Percentiles rank a stretch among this genome's conserved stretches.
Conservation (phyloP, 2,329 filamentous ascomycete genomes). For the Coleophoma eucalyptorum region DNA sequence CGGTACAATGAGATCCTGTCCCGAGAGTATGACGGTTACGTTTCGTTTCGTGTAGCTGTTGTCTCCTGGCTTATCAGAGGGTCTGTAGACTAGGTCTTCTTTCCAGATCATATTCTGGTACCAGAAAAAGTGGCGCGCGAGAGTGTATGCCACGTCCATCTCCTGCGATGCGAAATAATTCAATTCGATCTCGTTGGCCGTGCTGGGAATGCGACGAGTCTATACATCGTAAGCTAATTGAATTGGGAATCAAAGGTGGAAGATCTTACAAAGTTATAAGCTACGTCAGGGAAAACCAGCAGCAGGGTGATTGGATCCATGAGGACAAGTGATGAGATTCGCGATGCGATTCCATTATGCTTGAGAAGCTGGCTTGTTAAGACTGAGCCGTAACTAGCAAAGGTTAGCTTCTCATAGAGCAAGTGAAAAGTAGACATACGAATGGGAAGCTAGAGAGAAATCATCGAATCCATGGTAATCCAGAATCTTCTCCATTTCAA, state of each 20-base stretch:
- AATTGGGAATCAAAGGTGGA: background rate
- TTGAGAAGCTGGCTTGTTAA: conserved; percentile 50
- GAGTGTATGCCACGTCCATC: conserved; percentile 49
- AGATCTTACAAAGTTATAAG: conserved; percentile 47
- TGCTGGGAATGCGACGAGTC: conserved; percentile 31
- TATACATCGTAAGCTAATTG: background rate
- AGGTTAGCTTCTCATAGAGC: background rate
- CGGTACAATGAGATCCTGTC: conserved; percentile 47
- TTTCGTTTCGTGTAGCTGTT: conserved; percentile 26
- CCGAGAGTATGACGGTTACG: conserved; percentile 43
- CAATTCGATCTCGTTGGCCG: conserved; percentile 50
- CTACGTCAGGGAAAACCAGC: conserved; percentile 54
- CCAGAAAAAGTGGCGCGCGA: conserved; percentile 56
- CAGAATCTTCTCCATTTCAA: conserved; percentile 46
- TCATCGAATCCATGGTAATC: conserved; percentile 42
- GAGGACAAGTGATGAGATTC: conserved; percentile 44
- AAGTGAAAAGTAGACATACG: conserved; percentile 22
- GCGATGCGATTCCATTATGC: conserved; percentile 27
- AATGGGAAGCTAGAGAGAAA: conserved; percentile 46
- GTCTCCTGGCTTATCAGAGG: background rate
- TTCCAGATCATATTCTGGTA: conserved; percentile 54
- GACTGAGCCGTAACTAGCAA: conserved; percentile 35
- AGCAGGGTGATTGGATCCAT: conserved; percentile 55
- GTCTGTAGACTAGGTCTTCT: conserved; percentile 31
- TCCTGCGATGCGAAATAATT: conserved; percentile 54